A percentile compares a stretch with the other conserved stretches of the same genome.
These are phyloP conservation scores for Leucocoprinus leucothites DNA, from an alignment of 768 basidiomycete species.

Conservation along the genomic window DNA sequence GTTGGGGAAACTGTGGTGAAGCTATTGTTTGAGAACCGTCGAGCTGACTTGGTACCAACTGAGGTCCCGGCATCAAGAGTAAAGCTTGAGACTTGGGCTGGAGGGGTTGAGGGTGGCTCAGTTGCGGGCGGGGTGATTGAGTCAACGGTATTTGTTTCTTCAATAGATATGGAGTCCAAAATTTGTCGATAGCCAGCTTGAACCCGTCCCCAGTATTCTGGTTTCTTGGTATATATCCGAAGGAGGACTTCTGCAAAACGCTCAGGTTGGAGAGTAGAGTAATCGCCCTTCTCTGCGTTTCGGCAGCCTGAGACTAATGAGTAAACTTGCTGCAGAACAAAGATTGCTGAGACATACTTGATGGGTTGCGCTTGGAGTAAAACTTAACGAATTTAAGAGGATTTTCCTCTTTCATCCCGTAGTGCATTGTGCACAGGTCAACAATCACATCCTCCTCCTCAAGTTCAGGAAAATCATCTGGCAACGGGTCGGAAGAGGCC, in stretches of 20 bases:
- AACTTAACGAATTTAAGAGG: constrained; percentile 71
- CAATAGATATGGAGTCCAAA: constrained; percentile 16
- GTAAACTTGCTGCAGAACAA: neutral
- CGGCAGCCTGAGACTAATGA: constrained; percentile 32
- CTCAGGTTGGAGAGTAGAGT: constrained; percentile 62
- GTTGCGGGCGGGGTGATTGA: constrained; percentile 32
- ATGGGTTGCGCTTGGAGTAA: constrained; percentile 62
- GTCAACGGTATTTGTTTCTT: neutral
- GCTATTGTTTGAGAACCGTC: constrained; percentile 35
- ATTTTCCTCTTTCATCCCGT: constrained; percentile 69
- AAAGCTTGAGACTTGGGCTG: constrained; percentile 25
- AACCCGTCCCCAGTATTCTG: constrained; percentile 52
- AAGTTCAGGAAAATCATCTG: constrained; percentile 28
- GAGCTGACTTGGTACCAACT: constrained; percentile 8
- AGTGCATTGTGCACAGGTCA: constrained; percentile 63
- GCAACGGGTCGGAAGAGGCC: constrained; percentile 17
- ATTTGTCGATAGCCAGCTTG: constrained; percentile 63
- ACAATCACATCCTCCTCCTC: constrained; percentile 56
- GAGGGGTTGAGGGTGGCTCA: constrained; percentile 36
- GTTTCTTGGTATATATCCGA: constrained; percentile 68
- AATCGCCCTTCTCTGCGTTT: constrained; percentile 49
- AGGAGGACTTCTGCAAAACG: constrained; percentile 70
- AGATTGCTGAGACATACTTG: constrained; percentile 37
- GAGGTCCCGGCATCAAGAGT: constrained; percentile 19
- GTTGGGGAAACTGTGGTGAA: constrained; percentile 44